A percentile compares a stretch with the other conserved stretches of the same genome.
These are phyloP conservation scores for Labyrinthula sp. DNA, from an alignment of 352 stramenopile genomes.

Conservation along the genomic window DNA sequence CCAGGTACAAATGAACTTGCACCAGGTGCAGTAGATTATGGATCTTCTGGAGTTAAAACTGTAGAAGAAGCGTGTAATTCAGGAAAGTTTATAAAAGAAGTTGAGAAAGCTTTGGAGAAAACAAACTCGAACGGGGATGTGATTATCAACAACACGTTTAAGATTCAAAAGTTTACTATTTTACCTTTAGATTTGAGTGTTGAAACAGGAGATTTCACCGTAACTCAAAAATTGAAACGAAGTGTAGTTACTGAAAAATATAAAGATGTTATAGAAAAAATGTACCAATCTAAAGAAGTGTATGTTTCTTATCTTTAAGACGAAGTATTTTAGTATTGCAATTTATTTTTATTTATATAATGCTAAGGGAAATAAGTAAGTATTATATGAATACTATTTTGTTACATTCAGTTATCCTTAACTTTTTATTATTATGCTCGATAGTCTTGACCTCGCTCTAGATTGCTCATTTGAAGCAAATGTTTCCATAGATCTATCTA, in stretches of 20 bases:
- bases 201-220: conserved; percentile 63
- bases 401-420: no score
- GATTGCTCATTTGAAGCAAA: no score
- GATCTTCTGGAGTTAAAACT: conserved; percentile 46
- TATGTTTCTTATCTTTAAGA: conserved; percentile 6
- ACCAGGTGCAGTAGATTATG: conserved; percentile 41
- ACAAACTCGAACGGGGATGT: conserved; percentile 28
- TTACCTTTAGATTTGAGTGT: conserved; percentile 68
- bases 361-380: no score
- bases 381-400: no score
- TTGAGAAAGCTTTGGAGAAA: conserved; percentile 42
- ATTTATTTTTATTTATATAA: no score
- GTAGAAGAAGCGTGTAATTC: conserved; percentile 49
- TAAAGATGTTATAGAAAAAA: conserved; percentile 51
- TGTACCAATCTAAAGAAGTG: conserved; percentile 43
- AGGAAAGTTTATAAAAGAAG: conserved; percentile 48
- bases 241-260: conserved; percentile 72
- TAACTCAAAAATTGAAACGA: conserved; percentile 84
- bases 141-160: conserved; percentile 33
- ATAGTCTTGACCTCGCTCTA: no score
- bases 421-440: no score
- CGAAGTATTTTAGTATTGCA: no score
- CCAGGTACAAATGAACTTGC: conserved; percentile 54
- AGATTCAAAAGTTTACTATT: conserved; percentile 55
- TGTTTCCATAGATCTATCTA: no score